Percentiles rank a stretch among this genome's conserved stretches.
Conservation (phyloP, 2,329 filamentous ascomycete genomes). For the Aureobasidium sp. region DNA sequence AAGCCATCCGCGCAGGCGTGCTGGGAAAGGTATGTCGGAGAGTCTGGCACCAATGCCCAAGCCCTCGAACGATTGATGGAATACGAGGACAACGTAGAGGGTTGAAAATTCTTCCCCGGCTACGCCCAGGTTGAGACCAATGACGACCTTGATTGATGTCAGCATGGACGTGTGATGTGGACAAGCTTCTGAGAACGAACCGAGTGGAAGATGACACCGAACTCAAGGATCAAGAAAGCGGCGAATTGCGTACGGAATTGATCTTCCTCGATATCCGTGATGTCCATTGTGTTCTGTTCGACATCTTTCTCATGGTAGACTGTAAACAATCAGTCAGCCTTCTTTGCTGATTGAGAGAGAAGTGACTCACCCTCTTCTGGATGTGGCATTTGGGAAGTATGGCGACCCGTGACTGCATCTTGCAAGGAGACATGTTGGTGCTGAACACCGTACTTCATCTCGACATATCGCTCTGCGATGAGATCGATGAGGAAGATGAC, state of each 20-base stretch:
- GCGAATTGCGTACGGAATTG: conserved; percentile 56
- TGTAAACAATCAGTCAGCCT: background rate
- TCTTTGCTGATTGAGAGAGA: background rate
- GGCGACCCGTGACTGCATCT: background rate
- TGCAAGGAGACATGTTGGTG: background rate
- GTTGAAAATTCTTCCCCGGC: conserved; percentile 54
- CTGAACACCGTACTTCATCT: conserved; percentile 39
- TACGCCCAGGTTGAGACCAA: conserved; percentile 36
- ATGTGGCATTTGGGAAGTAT: background rate
- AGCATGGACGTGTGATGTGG: too few species aligned
- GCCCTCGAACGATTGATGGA: conserved; percentile 92
- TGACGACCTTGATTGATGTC: background rate
- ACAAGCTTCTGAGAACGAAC: background rate
- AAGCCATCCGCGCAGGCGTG: conserved; percentile 44
- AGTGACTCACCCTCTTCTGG: background rate
- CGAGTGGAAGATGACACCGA: conserved; percentile 82
- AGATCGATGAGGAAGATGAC: conserved; percentile 48
- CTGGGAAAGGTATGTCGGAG: conserved; percentile 70
- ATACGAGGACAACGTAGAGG: conserved; percentile 62
- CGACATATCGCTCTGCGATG: conserved; percentile 44
- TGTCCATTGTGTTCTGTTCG: background rate
- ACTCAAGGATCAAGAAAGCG: conserved; percentile 86
- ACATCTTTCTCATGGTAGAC: background rate
- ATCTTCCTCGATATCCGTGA: background rate
- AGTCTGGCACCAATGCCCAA: conserved; percentile 84